Conservation (phyloP, 768 basidiomycete genomes). For the Fomitopsis serialis region DNA sequence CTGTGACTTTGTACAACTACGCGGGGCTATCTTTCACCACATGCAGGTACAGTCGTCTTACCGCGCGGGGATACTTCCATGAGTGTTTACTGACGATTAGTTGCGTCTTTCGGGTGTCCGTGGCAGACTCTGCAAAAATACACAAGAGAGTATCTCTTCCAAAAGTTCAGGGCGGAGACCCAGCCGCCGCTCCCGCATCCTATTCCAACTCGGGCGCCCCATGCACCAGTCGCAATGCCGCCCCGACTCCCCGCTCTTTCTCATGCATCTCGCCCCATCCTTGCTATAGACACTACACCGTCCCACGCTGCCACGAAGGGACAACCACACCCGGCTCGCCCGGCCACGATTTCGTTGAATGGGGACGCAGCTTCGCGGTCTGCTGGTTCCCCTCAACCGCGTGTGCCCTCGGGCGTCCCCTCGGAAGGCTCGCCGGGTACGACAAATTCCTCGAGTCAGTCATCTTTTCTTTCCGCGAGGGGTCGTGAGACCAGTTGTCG, state of each 20-base stretch:
- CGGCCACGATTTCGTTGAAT: conserved; percentile 10
- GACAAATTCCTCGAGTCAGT: conserved; percentile 35
- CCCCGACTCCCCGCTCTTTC: conserved; percentile 18
- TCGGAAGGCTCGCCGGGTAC: conserved; percentile 25
- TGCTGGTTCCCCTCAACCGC: conserved; percentile 1
- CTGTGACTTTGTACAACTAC: conserved; percentile 75
- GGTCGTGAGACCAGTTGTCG: conserved; percentile 1
- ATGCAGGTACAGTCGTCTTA: conserved; percentile 62
- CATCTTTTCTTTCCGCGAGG: conserved; percentile 5
- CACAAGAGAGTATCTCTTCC: conserved; percentile 77
- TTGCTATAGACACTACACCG: conserved; percentile 58
- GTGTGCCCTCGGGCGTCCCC: conserved; percentile 13
- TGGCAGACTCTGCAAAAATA: conserved; percentile 77
- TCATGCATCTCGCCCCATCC: conserved; percentile 47
- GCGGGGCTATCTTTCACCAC: conserved; percentile 79
- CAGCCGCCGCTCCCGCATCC: conserved; percentile 11
- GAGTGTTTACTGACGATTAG: conserved; percentile 1
- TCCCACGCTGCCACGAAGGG: conserved; percentile 37
- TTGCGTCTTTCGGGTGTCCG: not conserved
- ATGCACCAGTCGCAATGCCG: conserved; percentile 13
- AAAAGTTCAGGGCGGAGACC: conserved; percentile 47
- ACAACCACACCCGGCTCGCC: conserved; percentile 31
- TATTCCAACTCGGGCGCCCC: conserved; percentile 2
- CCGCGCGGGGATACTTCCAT: not conserved
- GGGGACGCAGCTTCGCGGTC: conserved; percentile 12